Base-by-base conservation (phyloP, 2,329 filamentous ascomycete species). In the Cucurbitaria berberidis region DNA sequence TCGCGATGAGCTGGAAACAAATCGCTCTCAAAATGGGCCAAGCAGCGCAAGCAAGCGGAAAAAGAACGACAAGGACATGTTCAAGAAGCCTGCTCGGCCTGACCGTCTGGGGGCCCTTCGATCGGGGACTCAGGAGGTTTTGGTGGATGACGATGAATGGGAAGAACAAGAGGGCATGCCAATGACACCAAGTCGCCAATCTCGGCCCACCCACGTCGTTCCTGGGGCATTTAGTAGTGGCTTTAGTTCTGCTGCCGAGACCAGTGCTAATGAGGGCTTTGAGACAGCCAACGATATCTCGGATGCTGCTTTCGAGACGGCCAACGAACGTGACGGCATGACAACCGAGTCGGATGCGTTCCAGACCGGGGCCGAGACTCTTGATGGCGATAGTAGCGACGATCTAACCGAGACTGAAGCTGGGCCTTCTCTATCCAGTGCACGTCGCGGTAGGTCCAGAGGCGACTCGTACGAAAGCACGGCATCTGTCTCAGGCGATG, bases 281-380 rank as follows among this genome's bases (percentile, higher is more conserved):
- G 90, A 95, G 53, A 93, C 90, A 5, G 89, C 90, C 32, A 91
- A 91, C 55, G 92, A 96, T 69, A 78, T 76, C 36, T 80, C 80
- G 24, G 85, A 87, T 70, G 82, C 81, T 41, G 82, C 81, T 35
- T 89, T 89, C 56, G 86, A 89, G 70, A 89, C 87, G 38, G 87
- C 87, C 21, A 90, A 96, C 67, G 93, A 97, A 75, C 86, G 86
- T 24, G 84, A 84, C 26, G 75, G 68, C 49, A 83, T 79, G 7
- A 84, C 81, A 11, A 96, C 91, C 0, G 93, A 96, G 76, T 96
- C 92, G 10, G 93, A 98, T 63, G 91, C 91, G 59, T 98, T 98
- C 84, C 90, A 96, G 73, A 97, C 93, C 3, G 92, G 90, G n/a
- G 85, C 87, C 15, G 95, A 98, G 70, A 86, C 81, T 56, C 77